Evolutionary conservation across 768 basidiomycete species (phyloP).

Genomic region (Termitomyces sp.): DNA sequence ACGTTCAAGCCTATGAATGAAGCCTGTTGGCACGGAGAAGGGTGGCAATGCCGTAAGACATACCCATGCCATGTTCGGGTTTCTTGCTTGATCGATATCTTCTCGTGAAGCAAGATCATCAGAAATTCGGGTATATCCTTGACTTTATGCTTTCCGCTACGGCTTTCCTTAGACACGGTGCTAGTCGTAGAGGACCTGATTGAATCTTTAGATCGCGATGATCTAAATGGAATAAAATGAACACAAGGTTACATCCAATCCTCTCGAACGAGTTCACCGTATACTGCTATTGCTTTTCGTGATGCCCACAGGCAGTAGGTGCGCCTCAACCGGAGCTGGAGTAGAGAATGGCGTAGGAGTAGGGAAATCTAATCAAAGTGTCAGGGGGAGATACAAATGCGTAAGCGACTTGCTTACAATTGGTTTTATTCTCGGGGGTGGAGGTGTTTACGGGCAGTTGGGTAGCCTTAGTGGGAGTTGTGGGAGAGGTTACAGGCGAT

Average conservation of each 20-base stretch:
- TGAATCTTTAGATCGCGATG: conserved; percentile 12
- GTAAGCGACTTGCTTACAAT: background rate
- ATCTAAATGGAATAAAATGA: background rate
- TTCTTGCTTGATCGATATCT: conserved; percentile 27
- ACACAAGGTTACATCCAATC: background rate
- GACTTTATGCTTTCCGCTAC: conserved; percentile 14
- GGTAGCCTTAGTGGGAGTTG: background rate
- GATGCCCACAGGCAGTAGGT: conserved; percentile 4
- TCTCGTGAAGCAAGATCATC: conserved; percentile 36
- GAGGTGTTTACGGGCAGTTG: background rate
- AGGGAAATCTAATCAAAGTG: background rate
- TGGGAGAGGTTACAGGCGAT: conserved; percentile 1
- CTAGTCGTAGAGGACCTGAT: conserved; percentile 11
- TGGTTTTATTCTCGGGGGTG: background rate
- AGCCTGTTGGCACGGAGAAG: background rate
- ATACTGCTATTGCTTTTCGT: conserved; percentile 8
- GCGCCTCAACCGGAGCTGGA: background rate
- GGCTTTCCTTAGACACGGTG: conserved; percentile 10
- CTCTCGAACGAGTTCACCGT: background rate
- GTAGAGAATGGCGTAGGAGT: conserved; percentile 4
- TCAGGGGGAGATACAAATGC: background rate
- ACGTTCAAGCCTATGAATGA: conserved; percentile 26
- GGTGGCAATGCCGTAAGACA: conserved; percentile 6
- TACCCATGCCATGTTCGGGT: conserved; percentile 42
- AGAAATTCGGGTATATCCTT: conserved; percentile 27